Percentiles rank a stretch among this genome's conserved stretches.
Evolutionary conservation across 148 eudicot species (phyloP).

Genomic region (Rhododendron kiyosumense): DNA sequence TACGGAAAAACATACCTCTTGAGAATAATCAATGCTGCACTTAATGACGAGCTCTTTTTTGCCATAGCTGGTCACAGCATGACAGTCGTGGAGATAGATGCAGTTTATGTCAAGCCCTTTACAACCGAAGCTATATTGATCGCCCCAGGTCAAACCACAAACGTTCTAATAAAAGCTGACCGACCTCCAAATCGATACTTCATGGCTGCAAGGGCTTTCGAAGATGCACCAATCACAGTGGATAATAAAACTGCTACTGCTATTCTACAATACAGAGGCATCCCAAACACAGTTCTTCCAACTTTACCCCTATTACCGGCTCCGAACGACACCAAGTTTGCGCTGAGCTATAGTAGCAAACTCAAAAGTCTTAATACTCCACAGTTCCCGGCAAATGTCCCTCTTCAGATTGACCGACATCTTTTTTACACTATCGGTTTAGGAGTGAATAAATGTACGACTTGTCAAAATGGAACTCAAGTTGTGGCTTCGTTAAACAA

Average conservation of each 20-base stretch:
- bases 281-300: conserved; percentile 38
- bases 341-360: conserved; percentile 28
- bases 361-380: conserved; percentile 43
- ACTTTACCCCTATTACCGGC: conserved; percentile 39
- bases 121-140: conserved; percentile 34
- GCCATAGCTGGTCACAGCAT: conserved; percentile 44
- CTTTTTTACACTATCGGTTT: conserved; percentile 40
- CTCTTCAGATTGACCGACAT: conserved; percentile 35
- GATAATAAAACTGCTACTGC: conserved; percentile 55
- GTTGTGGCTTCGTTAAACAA: conserved; percentile 52
- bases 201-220: conserved; percentile 56
- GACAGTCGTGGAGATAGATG: conserved; percentile 58
- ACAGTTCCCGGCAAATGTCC: conserved; percentile 42
- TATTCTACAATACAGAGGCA: conserved; percentile 49
- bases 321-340: conserved; percentile 36
- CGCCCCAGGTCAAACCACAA: conserved; percentile 57
- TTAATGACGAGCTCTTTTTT: conserved; percentile 56
- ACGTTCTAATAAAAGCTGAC: conserved; percentile 42
- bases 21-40: conserved; percentile 53
- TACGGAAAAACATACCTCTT: conserved; percentile 47
- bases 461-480: conserved; percentile 42
- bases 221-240: conserved; percentile 43
- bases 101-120: conserved; percentile 57
- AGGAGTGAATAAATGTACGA: conserved; percentile 35
- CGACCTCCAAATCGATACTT: conserved; percentile 41